Conservation (phyloP, 441 rosid genomes). For the Gossypium davidsonii region DNA sequence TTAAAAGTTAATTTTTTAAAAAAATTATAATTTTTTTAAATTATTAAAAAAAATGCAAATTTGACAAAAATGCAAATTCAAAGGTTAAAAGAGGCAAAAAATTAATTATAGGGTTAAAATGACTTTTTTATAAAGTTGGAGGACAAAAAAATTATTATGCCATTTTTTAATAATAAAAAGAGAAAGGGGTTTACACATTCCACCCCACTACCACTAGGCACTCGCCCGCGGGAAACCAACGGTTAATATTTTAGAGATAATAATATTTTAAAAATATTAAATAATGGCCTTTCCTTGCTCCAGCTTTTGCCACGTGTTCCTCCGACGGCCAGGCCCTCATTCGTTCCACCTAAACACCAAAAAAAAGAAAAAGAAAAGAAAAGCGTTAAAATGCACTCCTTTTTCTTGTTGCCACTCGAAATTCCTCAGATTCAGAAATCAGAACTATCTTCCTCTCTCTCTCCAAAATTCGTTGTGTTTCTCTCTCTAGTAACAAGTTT, state of each 20-base stretch:
- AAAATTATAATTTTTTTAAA: too few species aligned
- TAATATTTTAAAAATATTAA: neutral
- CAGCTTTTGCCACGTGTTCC: conserved; percentile 57
- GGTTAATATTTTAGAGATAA: conserved; percentile 1
- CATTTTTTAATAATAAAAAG: neutral
- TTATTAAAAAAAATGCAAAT: too few species aligned
- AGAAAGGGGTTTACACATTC: neutral
- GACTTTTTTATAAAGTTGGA: neutral
- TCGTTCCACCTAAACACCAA: neutral
- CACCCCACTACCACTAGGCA: neutral
- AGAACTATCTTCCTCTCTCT: neutral
- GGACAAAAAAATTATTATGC: neutral
- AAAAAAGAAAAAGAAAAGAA: neutral
- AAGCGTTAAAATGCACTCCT: neutral
- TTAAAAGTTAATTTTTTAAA: too few species aligned
- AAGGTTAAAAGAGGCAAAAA: rapidly evolving
- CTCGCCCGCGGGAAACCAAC: neutral
- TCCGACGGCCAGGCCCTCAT: conserved; percentile 26
- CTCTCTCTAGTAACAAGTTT: neutral
- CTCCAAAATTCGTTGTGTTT: neutral
- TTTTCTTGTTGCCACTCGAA: neutral
- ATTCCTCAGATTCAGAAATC: neutral
- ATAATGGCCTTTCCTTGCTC: conserved; percentile 19
- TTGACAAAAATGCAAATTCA: too few species aligned
- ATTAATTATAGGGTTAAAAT: too few species aligned